phyloP scores from a whole-genome alignment of 495 filamentous ascomycete genomes.

The Talaromyces thailandensis region DNA sequence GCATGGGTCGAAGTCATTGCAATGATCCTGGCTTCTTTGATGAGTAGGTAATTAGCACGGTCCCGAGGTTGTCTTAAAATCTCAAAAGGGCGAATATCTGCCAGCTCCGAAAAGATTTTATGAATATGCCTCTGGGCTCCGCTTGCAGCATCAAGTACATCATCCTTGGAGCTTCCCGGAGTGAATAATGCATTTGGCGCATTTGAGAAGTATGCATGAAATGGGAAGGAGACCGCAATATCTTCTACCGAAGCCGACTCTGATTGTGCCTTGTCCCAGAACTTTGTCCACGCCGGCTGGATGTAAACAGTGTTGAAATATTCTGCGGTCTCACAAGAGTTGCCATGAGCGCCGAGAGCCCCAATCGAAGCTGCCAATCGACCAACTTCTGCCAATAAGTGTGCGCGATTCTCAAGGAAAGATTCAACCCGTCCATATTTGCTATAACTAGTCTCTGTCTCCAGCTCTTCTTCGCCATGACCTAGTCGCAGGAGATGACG shows the following conservation, averaged over 20 bases:
- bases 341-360: conserved; percentile 85
- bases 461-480: conserved; percentile 89
- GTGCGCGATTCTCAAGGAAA: conserved; percentile 80
- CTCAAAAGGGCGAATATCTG: conserved; percentile 92
- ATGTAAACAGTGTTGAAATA: conserved; percentile 95
- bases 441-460: conserved; percentile 80
- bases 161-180: conserved; percentile 50
- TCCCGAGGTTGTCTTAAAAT: conserved; percentile 80
- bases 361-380: conserved; percentile 74
- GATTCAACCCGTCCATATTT: conserved; percentile 94
- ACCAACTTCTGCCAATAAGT: conserved; percentile 76
- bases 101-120: conserved; percentile 86
- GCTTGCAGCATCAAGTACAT: conserved; percentile 63
- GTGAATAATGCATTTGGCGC: conserved; percentile 82
- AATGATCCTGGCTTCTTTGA: conserved; percentile 91
- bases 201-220: conserved; percentile 80
- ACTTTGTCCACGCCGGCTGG: conserved; percentile 78
- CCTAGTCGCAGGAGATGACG: conserved; percentile 88
- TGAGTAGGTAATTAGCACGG: conserved; percentile 89
- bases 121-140: conserved; percentile 88
- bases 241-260: conserved; percentile 46
- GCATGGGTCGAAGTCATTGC: conserved; percentile 99
- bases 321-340: conserved; percentile 89
- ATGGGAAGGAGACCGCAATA: conserved; percentile 74
- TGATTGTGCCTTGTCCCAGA: conserved; percentile 51